Evolutionary conservation across 2,329 filamentous ascomycete genomes (phyloP), one percentile per base, ranked within the genome.

Genomic region (Leptographium wingfieldii): DNA sequence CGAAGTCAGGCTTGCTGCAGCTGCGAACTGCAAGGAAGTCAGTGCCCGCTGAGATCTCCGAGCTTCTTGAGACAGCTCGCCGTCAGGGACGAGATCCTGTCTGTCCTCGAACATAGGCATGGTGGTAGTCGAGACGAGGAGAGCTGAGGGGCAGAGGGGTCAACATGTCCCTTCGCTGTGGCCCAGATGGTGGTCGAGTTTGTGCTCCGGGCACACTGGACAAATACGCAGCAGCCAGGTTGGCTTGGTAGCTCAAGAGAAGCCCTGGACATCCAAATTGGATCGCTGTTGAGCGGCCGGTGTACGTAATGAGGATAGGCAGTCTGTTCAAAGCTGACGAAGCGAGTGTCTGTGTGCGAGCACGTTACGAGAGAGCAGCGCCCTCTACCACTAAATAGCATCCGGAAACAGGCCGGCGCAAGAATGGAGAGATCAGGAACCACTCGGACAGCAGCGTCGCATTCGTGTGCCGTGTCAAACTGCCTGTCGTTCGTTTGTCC

Each of bases 61-160:
- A 58, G 63, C 62, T 65, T 55, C 57, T 19, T 61, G 33, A 25
- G 54, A 19, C n/a, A 55, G 25, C 19, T 60, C 58, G 57, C 53
- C 48, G 25, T 55, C 55, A 9, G 16, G 59, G 61, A 65, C 65
- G 53, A 72, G 72, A 56, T 75, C 74, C 66, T 77, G 67, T 65
- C 80, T 75, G 68, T 78, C 74, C 65, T 80, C 78, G 66, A 81
- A 83, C 68, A 82, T 82, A 64, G 81, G 81, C 82, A 84, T 84
- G 63, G 53, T 25, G 11, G 27, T 9, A 25, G 33, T 40, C 11
- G 48, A 22, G 22, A n/a, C 5, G 19, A 11, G 10, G 31, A 43
- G 48, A 2, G 33, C 12, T 14, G 43, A 14, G 33, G 19, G 33
- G 12, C 22, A 5, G n/a, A 56, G 35, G 22, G 19, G 14, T 29